Base-by-base conservation (phyloP, 2,329 filamentous ascomycete species). In the Claviceps cyperi region DNA sequence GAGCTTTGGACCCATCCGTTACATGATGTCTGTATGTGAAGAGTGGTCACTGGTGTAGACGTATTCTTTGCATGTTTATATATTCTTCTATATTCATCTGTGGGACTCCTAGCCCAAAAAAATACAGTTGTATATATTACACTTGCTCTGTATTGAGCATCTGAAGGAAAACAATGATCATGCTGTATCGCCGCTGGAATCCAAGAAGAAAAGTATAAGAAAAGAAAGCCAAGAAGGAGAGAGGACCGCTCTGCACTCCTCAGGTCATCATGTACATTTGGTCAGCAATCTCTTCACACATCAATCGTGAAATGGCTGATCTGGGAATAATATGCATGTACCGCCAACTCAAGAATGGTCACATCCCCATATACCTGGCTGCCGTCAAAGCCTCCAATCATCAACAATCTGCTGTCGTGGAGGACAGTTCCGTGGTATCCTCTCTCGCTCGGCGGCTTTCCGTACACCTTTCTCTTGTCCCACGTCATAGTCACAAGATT, bases 401-500 rank as follows among this genome's bases (percentile, higher is more conserved):
- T 64, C 39, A 84, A 64, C 40, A 85, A 65, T 47, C 81, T 71
- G 56, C 77, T 80, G 60, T 85, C 81, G 58, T 84, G 75, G 41
- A 84, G 66, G 15, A 83, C 75, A 0, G 80, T 73, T 47, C 79
- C 78, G 61, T 85, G 81, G 60, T 85, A 85, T 0, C 81, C 81
- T 51, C 81, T 69, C 9, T 79, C 79, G 58, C 72, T 77, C 1
- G 80, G 81, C 11, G 77, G 73, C 54, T 76, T 64, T 21, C 81
- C 81, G 59, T 84, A 84, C 8, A 83, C 77, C 54, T 71, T 76
- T 53, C 81, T 72, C 60, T 73, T 75, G 60, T 85, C 81, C 81
- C 81, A 85, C n/a, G 78, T 75, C 81, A 85, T 84, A 40, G 80
- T 84, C 36, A 84, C 81, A 5, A 85, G 70, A 60, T 85, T 85